Conservation (phyloP, 257 asterid genomes). For the Nicotiana sylvestris region DNA sequence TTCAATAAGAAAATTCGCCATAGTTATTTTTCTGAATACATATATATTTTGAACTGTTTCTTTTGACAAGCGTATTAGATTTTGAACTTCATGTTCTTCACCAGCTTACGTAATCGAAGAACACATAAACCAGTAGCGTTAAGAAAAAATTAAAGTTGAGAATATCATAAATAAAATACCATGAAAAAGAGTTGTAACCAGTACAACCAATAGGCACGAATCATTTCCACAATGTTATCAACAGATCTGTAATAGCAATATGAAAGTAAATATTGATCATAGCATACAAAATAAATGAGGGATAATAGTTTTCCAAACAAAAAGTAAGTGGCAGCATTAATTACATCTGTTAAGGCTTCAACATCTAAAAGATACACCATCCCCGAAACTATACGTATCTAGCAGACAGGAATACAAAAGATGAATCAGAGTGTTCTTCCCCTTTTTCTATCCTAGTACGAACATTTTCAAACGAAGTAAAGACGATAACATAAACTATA, state of each 20-base stretch:
- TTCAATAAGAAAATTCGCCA: background rate
- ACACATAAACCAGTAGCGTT: background rate
- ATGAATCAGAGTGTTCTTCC: background rate
- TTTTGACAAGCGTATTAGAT: background rate
- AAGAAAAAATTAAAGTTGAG: background rate
- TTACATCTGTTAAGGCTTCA: background rate
- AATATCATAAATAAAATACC: background rate
- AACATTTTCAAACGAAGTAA: background rate
- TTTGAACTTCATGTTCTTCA: background rate
- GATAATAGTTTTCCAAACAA: background rate
- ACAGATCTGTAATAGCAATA: background rate
- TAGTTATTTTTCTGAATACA: background rate
- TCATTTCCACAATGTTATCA: background rate
- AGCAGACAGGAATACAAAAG: constrained; percentile 1
- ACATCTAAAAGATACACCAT: background rate
- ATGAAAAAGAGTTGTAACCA: background rate
- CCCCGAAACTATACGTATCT: background rate
- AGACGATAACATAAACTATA: background rate
- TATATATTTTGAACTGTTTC: background rate
- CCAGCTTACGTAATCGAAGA: background rate
- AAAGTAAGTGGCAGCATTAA: background rate
- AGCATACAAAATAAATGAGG: background rate
- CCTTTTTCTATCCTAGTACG: background rate
- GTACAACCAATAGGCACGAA: background rate
- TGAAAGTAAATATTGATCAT: background rate